Base-by-base conservation (phyloP, 768 basidiomycete genomes). In the Tephrocybe sp. region DNA sequence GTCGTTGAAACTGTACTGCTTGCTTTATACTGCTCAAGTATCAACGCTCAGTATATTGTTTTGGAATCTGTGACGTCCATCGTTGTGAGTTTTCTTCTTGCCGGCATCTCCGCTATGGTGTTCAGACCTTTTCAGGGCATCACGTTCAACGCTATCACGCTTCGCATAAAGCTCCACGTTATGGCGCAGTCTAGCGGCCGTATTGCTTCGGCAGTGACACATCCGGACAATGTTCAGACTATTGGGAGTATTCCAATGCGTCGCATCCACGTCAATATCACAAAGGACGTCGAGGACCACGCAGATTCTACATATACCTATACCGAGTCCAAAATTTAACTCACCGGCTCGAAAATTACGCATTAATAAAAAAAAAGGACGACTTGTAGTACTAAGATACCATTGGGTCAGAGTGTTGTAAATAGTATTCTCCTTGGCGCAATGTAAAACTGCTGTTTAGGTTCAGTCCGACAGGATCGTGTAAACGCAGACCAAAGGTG, bases 11-110 rank as follows among this genome's bases (percentile, higher is more conserved):
- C 18, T 19, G 43, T 52, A 15, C 39, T 52, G 15, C 50, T 52
- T 2, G 50, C 50, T n/a, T 39, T 52, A 15, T 52, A 52, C 29
- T 52, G 50, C 33, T 39, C 38, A 10, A 27, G 31, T 18, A 52
- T 52, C 39, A 52, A 52, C 33, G 50, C 38, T 15, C 50, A 52
- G 18, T 52, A 52, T 30, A 46, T 52, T 15, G 16, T 52, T 6
- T 16, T 52, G n/a, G 50, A 52, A 19, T 52, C 50, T 42, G 42
- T 52, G 37, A 30, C 50, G 1, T 52, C 50, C 40, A 27, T 52
- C n/a, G 50, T 52, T 29, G 50, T 52, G 37, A 31, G 37, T 27
- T 29, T 21, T 12, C 22, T 11, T 12, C 9, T 7, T 34, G 1
- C 37, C 18, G 4, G 6, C 15, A 16, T 15, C 15, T 10, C 22